Evolutionary conservation across 805 yeast species (phyloP), one percentile per base, ranked within the genome.

Genomic region (Saturnispora ahearnii): DNA sequence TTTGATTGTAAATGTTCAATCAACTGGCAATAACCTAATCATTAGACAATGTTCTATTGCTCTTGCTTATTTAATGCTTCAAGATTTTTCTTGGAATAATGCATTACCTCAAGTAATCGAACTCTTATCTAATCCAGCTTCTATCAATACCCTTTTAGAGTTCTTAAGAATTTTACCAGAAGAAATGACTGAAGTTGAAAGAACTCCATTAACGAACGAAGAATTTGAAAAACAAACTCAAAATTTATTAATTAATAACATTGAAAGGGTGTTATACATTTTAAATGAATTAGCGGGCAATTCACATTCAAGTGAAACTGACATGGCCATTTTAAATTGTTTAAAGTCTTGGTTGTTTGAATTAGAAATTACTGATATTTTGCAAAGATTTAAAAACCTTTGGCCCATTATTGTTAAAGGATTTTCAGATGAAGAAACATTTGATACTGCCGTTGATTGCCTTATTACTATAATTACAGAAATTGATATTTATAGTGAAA

Each of bases 331-430:
- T 5, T 73, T 91, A 51, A 83, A 81, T 54, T 85, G 96, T 66
- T 70, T 95, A 51, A 82, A 83, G 57, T 84, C 95, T 21, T 93
- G 99, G 99, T 82, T 93, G 52, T 76, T 75, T 54, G 99, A 95
- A 63, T 79, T 88, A 45, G 86, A 91, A 3, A 73, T 91, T 28
- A 82, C 78, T 47, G 74, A 79, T 44, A 69, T 93, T n/a, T 66
- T 91, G 41, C 67, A 77, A 9, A 73, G 79, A 44, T 72, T 79
- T 18, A 77, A 93, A 1, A 41, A 28, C 22, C 68, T 93, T 40
- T 78, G 89, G 24, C 70, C 76, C 7, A 68, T 89, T 52, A 77
- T 90, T 29, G 86, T 90, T 64, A 74, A 73, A 45, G 79, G 87
- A 1, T 65, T 84, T 36, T 53, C 67, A 8, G 66, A 68, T 44